A percentile compares a stretch with the other conserved stretches of the same genome.
phyloP scores from a whole-genome alignment of 371 early-diverging fungal genomes.

The Mucor saturninus region DNA sequence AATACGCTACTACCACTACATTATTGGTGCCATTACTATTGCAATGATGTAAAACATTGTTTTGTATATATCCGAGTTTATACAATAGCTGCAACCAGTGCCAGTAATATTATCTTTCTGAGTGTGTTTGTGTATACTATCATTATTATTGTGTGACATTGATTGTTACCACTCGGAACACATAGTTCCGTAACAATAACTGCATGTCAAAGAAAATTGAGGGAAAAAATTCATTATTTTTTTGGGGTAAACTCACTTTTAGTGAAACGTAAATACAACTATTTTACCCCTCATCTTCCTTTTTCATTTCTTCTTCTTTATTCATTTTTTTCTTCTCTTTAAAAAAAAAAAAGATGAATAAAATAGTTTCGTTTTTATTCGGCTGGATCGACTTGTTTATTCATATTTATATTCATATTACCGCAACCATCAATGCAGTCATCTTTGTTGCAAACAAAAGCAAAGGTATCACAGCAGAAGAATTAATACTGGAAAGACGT shows the following conservation, averaged over 20 bases:
- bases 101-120: background rate
- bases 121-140: background rate
- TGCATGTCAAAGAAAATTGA: slow-evolving; percentile 20
- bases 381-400: slow-evolving; percentile 21
- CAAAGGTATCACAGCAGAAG: background rate
- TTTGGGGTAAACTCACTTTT: slow-evolving; percentile 21
- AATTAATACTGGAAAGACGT: slow-evolving; percentile 9
- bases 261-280: slow-evolving; percentile 19
- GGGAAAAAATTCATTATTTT: slow-evolving; percentile 1
- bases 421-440: slow-evolving; percentile 22
- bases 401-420: slow-evolving; percentile 23
- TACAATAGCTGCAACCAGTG: background rate
- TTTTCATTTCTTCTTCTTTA: slow-evolving; percentile 4
- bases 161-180: slow-evolving; percentile 17
- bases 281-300: background rate
- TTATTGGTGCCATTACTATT: too few species aligned
- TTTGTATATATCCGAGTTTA: background rate
- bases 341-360: slow-evolving; percentile 8
- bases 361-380: slow-evolving; percentile 12
- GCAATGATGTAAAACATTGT: background rate
- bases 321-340: background rate
- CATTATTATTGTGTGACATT: slow-evolving; percentile 11
- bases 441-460: slow-evolving; percentile 17
- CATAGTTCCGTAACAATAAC: slow-evolving; percentile 21
- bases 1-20: too few species aligned